phyloP scores from a whole-genome alignment of 176 grass and related monocot genomes.

The Musa itinerans region DNA sequence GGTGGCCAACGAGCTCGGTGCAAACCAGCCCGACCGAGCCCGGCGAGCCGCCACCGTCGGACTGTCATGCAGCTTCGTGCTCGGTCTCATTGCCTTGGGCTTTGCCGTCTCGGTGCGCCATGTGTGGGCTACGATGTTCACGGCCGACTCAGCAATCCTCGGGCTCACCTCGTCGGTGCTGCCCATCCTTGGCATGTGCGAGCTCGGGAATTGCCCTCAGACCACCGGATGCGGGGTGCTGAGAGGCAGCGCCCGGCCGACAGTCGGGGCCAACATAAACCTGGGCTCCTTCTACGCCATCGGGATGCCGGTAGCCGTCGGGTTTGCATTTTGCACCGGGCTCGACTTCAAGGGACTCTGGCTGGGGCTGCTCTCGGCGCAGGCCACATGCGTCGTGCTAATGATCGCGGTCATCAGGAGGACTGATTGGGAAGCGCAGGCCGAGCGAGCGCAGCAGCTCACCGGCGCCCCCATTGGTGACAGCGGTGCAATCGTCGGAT shows the following conservation, averaged over 20 bases:
- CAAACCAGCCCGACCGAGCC: slow-evolving; percentile 49
- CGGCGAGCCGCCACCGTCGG: slow-evolving; percentile 44
- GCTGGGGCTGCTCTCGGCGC: slow-evolving; percentile 71
- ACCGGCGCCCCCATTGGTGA: slow-evolving; percentile 18
- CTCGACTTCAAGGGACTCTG: slow-evolving; percentile 70
- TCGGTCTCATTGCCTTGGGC: slow-evolving; percentile 43
- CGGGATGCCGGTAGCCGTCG: slow-evolving; percentile 66
- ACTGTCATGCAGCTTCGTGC: slow-evolving; percentile 38
- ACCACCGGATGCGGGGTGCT: slow-evolving; percentile 83
- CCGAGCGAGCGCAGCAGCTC: slow-evolving; percentile 50
- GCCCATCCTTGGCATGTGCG: slow-evolving; percentile 72
- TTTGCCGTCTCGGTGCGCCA: slow-evolving; percentile 61
- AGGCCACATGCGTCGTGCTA: slow-evolving; percentile 54
- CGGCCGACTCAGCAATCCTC: slow-evolving; percentile 42
- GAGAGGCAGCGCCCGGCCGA: slow-evolving; percentile 60
- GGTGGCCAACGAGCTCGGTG: slow-evolving; percentile 83
- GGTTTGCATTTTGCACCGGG: slow-evolving; percentile 47
- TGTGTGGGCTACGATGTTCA: slow-evolving; percentile 78
- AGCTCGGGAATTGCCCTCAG: slow-evolving; percentile 90
- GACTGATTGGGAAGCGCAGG: slow-evolving; percentile 56
- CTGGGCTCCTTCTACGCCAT: slow-evolving; percentile 74
- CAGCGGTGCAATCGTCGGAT: neutral
- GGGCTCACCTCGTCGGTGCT: slow-evolving; percentile 60
- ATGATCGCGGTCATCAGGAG: slow-evolving; percentile 57
- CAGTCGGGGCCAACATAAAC: slow-evolving; percentile 61